These are phyloP conservation scores for Gracilaria caudata DNA, from an alignment of 23 red algal genomes.

Conservation along the genomic window DNA sequence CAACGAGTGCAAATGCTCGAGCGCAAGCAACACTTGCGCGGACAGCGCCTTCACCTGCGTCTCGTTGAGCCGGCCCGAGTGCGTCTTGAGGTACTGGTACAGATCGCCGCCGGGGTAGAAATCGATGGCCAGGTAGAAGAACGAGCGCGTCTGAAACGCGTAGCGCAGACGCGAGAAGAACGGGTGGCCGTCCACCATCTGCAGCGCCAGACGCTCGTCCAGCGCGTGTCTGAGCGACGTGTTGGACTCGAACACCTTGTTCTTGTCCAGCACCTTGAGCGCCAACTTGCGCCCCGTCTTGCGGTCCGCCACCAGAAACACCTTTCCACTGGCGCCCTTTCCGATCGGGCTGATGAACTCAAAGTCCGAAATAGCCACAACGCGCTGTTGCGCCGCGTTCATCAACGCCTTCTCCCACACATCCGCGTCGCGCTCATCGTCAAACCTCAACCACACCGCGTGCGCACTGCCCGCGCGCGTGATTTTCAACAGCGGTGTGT, in stretches of 20 bases:
- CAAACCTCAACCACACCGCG: slow-evolving; percentile 62
- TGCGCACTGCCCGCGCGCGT: background rate
- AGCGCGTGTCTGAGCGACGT: slow-evolving; percentile 73
- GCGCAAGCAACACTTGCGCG: slow-evolving; percentile 86
- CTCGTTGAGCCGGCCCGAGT: slow-evolving; percentile 75
- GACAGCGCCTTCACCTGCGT: slow-evolving; percentile 58
- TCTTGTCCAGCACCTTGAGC: slow-evolving; percentile 82
- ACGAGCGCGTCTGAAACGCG: slow-evolving; percentile 86
- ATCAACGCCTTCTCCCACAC: slow-evolving; percentile 67
- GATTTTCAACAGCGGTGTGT: slow-evolving; percentile 39
- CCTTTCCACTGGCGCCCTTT: slow-evolving; percentile 87
- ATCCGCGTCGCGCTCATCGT: slow-evolving; percentile 25
- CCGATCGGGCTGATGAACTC: slow-evolving; percentile 88
- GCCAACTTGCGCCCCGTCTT: slow-evolving; percentile 56
- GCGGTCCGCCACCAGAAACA: slow-evolving; percentile 75
- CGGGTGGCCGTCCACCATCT: slow-evolving; percentile 82
- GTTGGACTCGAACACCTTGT: slow-evolving; percentile 65
- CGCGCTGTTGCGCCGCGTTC: slow-evolving; percentile 15
- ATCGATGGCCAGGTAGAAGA: slow-evolving; percentile 83
- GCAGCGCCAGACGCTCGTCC: slow-evolving; percentile 84
- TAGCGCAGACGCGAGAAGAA: slow-evolving; percentile 80
- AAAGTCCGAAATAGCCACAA: slow-evolving; percentile 77
- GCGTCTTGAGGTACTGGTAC: slow-evolving; percentile 72
- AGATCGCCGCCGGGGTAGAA: slow-evolving; percentile 94
- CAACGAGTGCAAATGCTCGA: slow-evolving; percentile 84